Evolutionary conservation across 495 filamentous ascomycete genomes (phyloP).

Genomic region (Neurospora sp.): DNA sequence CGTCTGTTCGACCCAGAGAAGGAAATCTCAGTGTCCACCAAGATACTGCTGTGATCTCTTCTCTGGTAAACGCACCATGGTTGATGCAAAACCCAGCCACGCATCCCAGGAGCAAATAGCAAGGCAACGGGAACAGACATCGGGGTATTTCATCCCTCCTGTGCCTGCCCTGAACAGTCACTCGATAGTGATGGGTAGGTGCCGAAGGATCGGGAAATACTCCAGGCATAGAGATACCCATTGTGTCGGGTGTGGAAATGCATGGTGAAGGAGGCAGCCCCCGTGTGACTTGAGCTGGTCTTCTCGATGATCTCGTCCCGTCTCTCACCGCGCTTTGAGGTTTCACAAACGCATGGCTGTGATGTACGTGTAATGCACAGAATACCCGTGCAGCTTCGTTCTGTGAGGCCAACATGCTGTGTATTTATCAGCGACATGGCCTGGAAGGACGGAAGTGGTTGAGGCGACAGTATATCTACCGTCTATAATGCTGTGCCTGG

Average conservation of each 20-base stretch:
- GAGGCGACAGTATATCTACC: not conserved
- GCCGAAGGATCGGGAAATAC: not conserved
- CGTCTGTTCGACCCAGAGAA: not conserved
- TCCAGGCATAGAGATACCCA: not conserved
- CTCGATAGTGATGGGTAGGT: not conserved
- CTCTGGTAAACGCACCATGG: not conserved
- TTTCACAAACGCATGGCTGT: conserved; percentile 7
- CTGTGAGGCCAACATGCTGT: not conserved
- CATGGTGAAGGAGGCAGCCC: not conserved
- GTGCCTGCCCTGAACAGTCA: not conserved
- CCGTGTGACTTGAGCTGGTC: not conserved
- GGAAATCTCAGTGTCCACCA: not conserved
- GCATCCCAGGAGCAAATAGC: not conserved
- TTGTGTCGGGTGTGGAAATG: not conserved
- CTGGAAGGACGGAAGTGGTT: not conserved
- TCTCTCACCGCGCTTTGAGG: conserved; percentile 18
- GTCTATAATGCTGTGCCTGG: not conserved
- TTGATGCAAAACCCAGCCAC: not conserved
- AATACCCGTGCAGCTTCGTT: not conserved
- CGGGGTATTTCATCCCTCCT: not conserved
- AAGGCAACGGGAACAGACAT: not conserved
- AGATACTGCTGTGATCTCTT: not conserved
- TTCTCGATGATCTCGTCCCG: not conserved
- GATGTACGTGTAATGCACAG: not conserved
- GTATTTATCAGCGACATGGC: not conserved